phyloP scores from a whole-genome alignment of 2,329 filamentous ascomycete genomes.

The Thielaviopsis ethacetica region DNA sequence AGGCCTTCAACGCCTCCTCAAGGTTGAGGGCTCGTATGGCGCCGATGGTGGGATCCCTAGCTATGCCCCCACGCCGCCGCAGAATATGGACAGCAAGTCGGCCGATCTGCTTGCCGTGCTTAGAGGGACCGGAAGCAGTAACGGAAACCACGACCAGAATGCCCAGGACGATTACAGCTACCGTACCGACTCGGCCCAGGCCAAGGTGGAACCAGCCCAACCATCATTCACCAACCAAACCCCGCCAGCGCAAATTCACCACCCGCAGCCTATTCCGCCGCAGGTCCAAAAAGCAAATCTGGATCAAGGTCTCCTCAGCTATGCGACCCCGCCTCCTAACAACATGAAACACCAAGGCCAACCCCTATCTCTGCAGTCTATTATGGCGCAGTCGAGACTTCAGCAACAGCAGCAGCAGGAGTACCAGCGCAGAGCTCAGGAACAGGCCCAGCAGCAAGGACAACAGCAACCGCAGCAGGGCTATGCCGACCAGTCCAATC shows the following conservation, averaged over 20 bases:
- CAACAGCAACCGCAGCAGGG: background rate
- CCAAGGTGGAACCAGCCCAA: constrained; percentile 36
- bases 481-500: background rate
- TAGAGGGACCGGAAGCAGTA: background rate
- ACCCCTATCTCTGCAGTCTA: constrained; percentile 8
- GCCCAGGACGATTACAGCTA: constrained; percentile 26
- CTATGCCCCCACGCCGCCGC: constrained; percentile 4
- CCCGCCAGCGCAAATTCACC: constrained; percentile 18
- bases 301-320: constrained; percentile 12
- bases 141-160: background rate
- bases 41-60: background rate
- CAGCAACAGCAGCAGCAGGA: constrained; percentile 12
- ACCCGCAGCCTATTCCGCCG: constrained; percentile 36
- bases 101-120: constrained; percentile 7
- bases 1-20: constrained; percentile 38
- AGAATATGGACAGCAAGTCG: constrained; percentile 7
- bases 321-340: constrained; percentile 13
- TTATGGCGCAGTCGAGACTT: constrained; percentile 9
- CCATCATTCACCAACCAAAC: constrained; percentile 20
- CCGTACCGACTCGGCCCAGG: constrained; percentile 33
- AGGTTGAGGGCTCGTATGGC: constrained; percentile 31
- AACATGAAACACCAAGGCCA: constrained; percentile 8
- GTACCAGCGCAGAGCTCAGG: constrained; percentile 11
- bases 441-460: constrained; percentile 9
- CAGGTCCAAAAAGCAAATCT: constrained; percentile 35